These are phyloP conservation scores for Chalciporus sphaerocephalus DNA, from an alignment of 768 basidiomycete species.

Conservation along the genomic window DNA sequence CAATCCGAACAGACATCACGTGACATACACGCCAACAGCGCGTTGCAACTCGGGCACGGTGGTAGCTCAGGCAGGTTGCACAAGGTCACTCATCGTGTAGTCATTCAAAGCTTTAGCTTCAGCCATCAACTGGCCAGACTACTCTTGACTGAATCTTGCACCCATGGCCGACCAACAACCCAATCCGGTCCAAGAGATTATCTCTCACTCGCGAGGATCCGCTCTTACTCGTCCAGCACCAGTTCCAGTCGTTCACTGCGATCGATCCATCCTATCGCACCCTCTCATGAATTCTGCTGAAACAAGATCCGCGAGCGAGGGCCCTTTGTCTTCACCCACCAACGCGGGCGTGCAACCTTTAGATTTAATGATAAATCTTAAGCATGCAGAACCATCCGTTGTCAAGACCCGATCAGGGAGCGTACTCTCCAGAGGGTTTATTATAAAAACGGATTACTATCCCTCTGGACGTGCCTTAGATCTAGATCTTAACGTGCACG, in stretches of 20 bases:
- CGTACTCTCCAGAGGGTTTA: conserved; percentile 83
- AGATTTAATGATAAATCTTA: conserved; percentile 60
- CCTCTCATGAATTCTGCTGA: conserved; percentile 3
- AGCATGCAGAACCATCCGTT: conserved; percentile 64
- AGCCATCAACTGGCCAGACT: no score
- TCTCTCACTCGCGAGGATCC: not conserved
- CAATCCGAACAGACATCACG: no score
- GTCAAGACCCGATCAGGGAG: conserved; percentile 82
- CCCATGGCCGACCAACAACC: not conserved
- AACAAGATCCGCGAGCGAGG: conserved; percentile 3
- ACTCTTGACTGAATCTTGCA: conserved; percentile 9
- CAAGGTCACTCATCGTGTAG: not conserved
- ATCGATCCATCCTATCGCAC: conserved; percentile 9
- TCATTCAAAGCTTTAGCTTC: no score
- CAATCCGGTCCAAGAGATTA: not conserved
- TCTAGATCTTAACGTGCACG: conserved; percentile 86
- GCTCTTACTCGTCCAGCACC: conserved; percentile 8
- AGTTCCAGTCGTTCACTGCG: conserved; percentile 3
- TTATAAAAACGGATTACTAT: conserved; percentile 91
- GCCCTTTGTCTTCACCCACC: not conserved
- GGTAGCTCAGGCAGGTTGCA: no score
- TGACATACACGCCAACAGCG: not conserved
- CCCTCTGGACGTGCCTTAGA: conserved; percentile 85
- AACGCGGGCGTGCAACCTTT: conserved; percentile 32
- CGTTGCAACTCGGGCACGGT: no score